A percentile compares a stretch with the other conserved stretches of the same genome.
Conservation (phyloP, 345 rosid genomes). For the Noccaea caerulescens region DNA sequence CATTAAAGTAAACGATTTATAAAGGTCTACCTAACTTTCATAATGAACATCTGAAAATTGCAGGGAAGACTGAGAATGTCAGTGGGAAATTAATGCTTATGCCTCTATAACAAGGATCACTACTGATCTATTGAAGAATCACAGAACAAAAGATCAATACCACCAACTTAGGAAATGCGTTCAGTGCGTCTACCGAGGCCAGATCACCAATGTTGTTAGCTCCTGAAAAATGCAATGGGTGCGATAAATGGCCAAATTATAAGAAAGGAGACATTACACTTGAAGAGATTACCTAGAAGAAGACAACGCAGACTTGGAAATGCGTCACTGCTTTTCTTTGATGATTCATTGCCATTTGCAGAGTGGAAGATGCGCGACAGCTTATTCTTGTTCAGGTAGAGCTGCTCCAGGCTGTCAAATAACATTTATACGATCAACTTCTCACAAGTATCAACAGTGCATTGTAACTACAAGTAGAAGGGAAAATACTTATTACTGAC, state of each 20-base stretch:
- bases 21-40: not conserved
- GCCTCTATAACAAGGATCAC: slow-evolving; percentile 4
- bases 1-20: slow-evolving; percentile 6
- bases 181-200: slow-evolving; percentile 68
- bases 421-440: not conserved
- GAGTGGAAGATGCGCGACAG: slow-evolving; percentile 62
- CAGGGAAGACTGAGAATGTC: not conserved
- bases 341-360: slow-evolving; percentile 45
- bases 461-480: slow-evolving; percentile 17
- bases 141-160: slow-evolving; percentile 52
- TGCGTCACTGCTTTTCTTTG: slow-evolving; percentile 47
- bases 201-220: slow-evolving; percentile 66
- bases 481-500: slow-evolving; percentile 48
- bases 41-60: slow-evolving; percentile 11
- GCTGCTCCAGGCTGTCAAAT: slow-evolving; percentile 79
- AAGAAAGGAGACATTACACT: slow-evolving; percentile 8
- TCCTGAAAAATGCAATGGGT: slow-evolving; percentile 53
- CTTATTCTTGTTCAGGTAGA: slow-evolving; percentile 82
- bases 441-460: not conserved
- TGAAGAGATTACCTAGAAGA: slow-evolving; percentile 66
- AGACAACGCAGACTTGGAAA: slow-evolving; percentile 79
- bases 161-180: slow-evolving; percentile 70
- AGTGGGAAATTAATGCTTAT: slow-evolving; percentile 2
- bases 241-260: slow-evolving; percentile 30
- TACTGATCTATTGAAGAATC: slow-evolving; percentile 20